Conservation (phyloP, 2,329 filamentous ascomycete genomes). For the Stagonosporopsis cucurbitacearum region DNA sequence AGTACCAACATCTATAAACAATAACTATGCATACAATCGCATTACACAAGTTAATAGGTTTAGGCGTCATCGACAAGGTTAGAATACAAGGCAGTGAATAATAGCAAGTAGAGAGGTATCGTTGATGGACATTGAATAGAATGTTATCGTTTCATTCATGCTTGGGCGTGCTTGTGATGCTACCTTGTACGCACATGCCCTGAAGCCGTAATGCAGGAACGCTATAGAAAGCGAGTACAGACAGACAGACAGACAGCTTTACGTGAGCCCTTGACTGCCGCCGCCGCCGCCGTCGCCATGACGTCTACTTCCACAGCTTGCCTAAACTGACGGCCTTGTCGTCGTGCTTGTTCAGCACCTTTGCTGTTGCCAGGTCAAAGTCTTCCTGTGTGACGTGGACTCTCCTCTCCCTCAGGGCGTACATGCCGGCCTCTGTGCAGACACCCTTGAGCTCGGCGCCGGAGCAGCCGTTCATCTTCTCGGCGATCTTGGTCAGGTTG, state of each 20-base stretch:
- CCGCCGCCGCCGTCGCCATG: too few species aligned
- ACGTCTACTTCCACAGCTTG: slow-evolving; percentile 80
- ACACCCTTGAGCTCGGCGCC: slow-evolving; percentile 98
- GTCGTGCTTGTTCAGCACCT: slow-evolving; percentile 99
- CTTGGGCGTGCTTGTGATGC: slow-evolving; percentile 15
- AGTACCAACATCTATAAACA: too few species aligned
- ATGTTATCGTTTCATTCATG: slow-evolving; percentile 16
- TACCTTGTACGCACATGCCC: slow-evolving; percentile 29
- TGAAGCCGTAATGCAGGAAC: slow-evolving; percentile 6
- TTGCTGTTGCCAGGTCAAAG: slow-evolving; percentile 96
- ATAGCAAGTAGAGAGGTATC: too few species aligned
- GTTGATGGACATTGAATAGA: not conserved
- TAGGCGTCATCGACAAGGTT: too few species aligned
- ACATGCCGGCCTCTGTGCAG: slow-evolving; percentile 98
- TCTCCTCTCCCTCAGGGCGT: slow-evolving; percentile 89
- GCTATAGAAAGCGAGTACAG: slow-evolving; percentile 2
- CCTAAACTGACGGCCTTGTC: slow-evolving; percentile 94
- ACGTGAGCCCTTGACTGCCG: too few species aligned
- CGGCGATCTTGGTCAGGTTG: slow-evolving; percentile 96
- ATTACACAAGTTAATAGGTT: too few species aligned
- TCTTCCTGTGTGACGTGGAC: slow-evolving; percentile 99
- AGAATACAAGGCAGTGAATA: too few species aligned
- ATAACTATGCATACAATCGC: too few species aligned
- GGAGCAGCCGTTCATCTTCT: slow-evolving; percentile 99
- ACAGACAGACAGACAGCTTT: slow-evolving; percentile 1